phyloP scores from a whole-genome alignment of 352 stramenopile species.

The Phytophthora aleatoria region DNA sequence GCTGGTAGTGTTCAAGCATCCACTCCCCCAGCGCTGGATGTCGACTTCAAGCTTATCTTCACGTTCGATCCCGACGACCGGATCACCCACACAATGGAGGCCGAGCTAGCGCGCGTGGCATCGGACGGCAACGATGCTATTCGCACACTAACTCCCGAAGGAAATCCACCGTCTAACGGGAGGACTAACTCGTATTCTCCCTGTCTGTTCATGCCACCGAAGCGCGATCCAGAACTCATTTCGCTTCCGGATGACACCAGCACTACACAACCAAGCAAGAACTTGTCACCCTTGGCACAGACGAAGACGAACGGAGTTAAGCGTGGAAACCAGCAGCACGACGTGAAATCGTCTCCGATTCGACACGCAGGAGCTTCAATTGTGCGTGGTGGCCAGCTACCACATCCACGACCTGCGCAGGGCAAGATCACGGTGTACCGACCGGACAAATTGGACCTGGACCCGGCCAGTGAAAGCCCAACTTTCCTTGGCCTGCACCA shows the following conservation, averaged over 20 bases:
- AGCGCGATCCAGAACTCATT: slow-evolving; percentile 7
- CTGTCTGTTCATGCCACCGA: slow-evolving; percentile 36
- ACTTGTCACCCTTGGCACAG: slow-evolving; percentile 10
- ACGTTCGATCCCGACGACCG: slow-evolving; percentile 37
- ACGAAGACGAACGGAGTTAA: slow-evolving; percentile 11
- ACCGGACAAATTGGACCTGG: slow-evolving; percentile 30
- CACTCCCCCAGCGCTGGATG: slow-evolving; percentile 28
- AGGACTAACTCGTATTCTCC: slow-evolving; percentile 20
- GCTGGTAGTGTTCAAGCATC: slow-evolving; percentile 12
- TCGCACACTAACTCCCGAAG: slow-evolving; percentile 10
- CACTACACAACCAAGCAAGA: slow-evolving; percentile 7
- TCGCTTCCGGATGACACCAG: slow-evolving; percentile 1
- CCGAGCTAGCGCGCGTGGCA: slow-evolving; percentile 11
- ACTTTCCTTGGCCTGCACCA: slow-evolving; percentile 15
- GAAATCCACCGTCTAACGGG: not conserved
- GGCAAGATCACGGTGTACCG: slow-evolving; percentile 44
- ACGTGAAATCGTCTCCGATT: slow-evolving; percentile 23
- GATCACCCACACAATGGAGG: slow-evolving; percentile 25
- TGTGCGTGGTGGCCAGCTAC: slow-evolving; percentile 8
- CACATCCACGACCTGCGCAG: slow-evolving; percentile 17
- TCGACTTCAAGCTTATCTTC: slow-evolving; percentile 53
- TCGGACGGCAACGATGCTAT: slow-evolving; percentile 17
- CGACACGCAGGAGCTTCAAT: slow-evolving; percentile 27
- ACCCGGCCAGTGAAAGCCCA: slow-evolving; percentile 11
- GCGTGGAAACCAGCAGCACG: slow-evolving; percentile 17